A percentile compares a stretch with the other conserved stretches of the same genome.
phyloP scores from a whole-genome alignment of 225 moss, liverwort and hornwort species.

The Rhytidiadelphus loreus region DNA sequence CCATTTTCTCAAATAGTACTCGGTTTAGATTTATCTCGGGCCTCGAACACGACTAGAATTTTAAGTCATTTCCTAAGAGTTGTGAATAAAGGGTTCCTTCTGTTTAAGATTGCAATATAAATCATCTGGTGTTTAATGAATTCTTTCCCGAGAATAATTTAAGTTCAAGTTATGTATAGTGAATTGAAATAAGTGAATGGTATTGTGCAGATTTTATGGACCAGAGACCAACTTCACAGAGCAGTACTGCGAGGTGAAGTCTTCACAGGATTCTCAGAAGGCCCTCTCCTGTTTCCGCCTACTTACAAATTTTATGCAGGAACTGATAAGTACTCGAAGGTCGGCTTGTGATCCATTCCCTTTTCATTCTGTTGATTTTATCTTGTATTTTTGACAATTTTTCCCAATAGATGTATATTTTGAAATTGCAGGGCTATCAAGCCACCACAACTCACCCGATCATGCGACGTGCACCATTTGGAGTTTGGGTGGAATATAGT shows the following conservation, averaged over 20 bases:
- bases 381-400: neutral
- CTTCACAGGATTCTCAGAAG: slow-evolving; percentile 57
- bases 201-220: slow-evolving; percentile 33
- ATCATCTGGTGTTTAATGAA: neutral
- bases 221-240: slow-evolving; percentile 55
- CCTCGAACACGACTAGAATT: neutral
- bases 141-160: neutral
- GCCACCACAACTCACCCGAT: neutral
- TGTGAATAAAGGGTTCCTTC: neutral
- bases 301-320: slow-evolving; percentile 65
- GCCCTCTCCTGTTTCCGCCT: slow-evolving; percentile 54
- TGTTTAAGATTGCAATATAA: neutral
- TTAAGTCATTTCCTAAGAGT: too few species aligned
- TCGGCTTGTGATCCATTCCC: neutral
- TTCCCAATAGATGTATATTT: neutral
- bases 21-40: neutral
- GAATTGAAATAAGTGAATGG: neutral
- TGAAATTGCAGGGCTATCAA: neutral
- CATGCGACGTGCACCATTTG: neutral
- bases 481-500: neutral
- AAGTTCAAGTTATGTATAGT: neutral
- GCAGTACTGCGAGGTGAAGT: slow-evolving; percentile 46
- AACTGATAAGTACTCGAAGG: slow-evolving; percentile 69
- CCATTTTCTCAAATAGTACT: neutral
- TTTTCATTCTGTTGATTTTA: neutral